Base-by-base conservation (phyloP, 345 rosid species). In the Gynandropsis gynandra region DNA sequence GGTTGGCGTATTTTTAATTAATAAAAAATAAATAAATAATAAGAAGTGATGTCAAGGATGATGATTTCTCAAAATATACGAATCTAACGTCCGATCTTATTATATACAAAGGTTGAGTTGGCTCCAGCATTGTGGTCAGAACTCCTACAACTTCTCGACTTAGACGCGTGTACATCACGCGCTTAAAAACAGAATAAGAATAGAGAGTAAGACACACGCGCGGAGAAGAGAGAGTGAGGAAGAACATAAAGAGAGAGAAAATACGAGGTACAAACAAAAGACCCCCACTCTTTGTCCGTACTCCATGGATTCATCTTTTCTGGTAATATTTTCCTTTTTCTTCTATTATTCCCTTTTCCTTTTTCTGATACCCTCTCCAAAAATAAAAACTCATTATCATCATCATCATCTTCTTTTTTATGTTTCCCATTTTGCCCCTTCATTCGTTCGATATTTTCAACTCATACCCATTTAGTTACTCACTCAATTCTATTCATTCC, bases 261-360 rank as follows among this genome's bases (percentile, higher is more conserved):
- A 24, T 24, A 65, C n/a, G n/a, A n/a, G n/a, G n/a, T n/a, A n/a
- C n/a, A n/a, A n/a, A n/a, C n/a, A n/a, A n/a, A n/a, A 72, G 29
- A 33, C 68, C 78, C 85, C 75, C 56, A 73, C 69, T 50, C 75
- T 53, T 74, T 53, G 70, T 79, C 95, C 83, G 95, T 85, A 79
- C 93, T 70, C 29, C 52, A 13, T 82, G 82, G 95, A 85, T 82
- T 89, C 83, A 83, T 80, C 87, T 76, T 74, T 85, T 85, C 66
- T 59, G 80, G 95, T 77, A 89, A 82, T 58, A 52, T 65, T 76
- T 89, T 77, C 92, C 92, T 61, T 85, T 82, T 82, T 36, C 65
- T 77, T 64, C 68, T 85, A 77, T 71, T 76, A 79, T 82, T 82
- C 89, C 55, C 68, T 45, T 72, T 82, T 80, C 85, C 84, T 64